These are phyloP conservation scores for Hygrocybe coccinea DNA, from an alignment of 768 basidiomycete species.

Conservation along the genomic window DNA sequence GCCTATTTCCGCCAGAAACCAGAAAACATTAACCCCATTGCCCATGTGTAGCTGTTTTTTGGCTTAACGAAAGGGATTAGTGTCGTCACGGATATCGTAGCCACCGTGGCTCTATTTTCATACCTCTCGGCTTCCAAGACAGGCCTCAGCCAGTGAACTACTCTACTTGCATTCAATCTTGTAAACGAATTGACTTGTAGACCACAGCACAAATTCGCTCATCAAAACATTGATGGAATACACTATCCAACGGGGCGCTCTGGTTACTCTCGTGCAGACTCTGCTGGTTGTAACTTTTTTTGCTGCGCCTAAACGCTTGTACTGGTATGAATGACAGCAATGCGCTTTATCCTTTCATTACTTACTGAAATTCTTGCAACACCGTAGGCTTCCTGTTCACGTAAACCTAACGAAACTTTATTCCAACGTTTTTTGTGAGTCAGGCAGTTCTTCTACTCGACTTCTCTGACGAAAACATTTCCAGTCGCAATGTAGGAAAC, in stretches of 20 bases:
- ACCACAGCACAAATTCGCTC: slow-evolving; percentile 36
- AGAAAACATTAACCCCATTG: neutral
- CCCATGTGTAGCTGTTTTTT: slow-evolving; percentile 34
- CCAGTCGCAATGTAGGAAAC: slow-evolving; percentile 31
- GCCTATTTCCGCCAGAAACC: neutral
- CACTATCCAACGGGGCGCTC: slow-evolving; percentile 39
- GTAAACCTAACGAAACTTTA: slow-evolving; percentile 46
- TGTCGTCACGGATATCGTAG: slow-evolving; percentile 40
- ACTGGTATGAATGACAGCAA: slow-evolving; percentile 29
- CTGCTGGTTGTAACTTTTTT: slow-evolving; percentile 40
- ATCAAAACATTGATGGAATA: slow-evolving; percentile 37
- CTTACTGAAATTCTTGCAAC: neutral
- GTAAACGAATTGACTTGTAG: neutral
- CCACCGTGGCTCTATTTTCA: slow-evolving; percentile 42
- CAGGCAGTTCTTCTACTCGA: slow-evolving; percentile 15
- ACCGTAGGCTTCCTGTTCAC: slow-evolving; percentile 42
- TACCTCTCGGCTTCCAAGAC: slow-evolving; percentile 36
- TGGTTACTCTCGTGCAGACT: slow-evolving; percentile 42
- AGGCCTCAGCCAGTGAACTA: slow-evolving; percentile 34
- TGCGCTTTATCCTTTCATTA: neutral
- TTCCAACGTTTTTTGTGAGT: slow-evolving; percentile 48
- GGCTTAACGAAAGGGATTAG: slow-evolving; percentile 43
- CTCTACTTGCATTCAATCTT: neutral
- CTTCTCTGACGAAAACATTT: neutral
- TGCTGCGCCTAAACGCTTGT: slow-evolving; percentile 30